phyloP scores from a whole-genome alignment of 352 stramenopile genomes.

The Phytophthora cactorum region DNA sequence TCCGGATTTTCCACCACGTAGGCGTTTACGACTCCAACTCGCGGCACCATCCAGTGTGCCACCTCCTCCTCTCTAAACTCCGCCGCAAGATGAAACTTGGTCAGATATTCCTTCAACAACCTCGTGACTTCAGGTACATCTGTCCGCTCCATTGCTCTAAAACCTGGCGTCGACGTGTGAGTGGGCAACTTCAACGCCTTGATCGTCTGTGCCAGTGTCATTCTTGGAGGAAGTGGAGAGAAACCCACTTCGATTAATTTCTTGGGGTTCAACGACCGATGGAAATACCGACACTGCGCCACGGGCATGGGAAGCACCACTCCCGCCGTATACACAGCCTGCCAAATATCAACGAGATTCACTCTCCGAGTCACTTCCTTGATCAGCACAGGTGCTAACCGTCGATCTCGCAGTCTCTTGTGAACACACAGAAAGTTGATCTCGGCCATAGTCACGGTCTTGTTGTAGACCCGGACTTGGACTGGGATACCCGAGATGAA shows the following conservation, averaged over 20 bases:
- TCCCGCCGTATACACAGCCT: constrained; percentile 99
- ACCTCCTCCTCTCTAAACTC: constrained; percentile 94
- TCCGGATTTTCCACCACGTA: constrained; percentile 87
- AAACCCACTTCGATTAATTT: constrained; percentile 99
- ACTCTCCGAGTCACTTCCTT: constrained; percentile 99
- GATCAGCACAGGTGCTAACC: constrained; percentile 98
- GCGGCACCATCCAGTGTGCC: constrained; percentile 96
- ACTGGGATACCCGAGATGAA: constrained; percentile 98
- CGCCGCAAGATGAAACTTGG: constrained; percentile 77
- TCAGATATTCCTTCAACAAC: constrained; percentile 62
- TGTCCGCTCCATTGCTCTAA: constrained; percentile 59
- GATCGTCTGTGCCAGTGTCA: constrained; percentile 95
- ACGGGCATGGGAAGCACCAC: constrained; percentile 97
- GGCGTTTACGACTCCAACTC: constrained; percentile 93
- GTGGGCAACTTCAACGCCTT: constrained; percentile 90
- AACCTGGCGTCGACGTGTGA: constrained; percentile 38
- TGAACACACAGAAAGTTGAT: constrained; percentile 99
- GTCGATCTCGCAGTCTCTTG: constrained; percentile 97
- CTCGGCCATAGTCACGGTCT: constrained; percentile 85
- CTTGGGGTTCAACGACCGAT: constrained; percentile 97
- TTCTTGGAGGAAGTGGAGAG: constrained; percentile 89
- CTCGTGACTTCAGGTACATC: constrained; percentile 58
- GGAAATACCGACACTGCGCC: constrained; percentile 95
- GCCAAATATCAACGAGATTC: constrained; percentile 93
- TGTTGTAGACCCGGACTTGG: constrained; percentile 66